Base-by-base conservation (phyloP, 106 monocot species). In the Iris macrosiphon region DNA sequence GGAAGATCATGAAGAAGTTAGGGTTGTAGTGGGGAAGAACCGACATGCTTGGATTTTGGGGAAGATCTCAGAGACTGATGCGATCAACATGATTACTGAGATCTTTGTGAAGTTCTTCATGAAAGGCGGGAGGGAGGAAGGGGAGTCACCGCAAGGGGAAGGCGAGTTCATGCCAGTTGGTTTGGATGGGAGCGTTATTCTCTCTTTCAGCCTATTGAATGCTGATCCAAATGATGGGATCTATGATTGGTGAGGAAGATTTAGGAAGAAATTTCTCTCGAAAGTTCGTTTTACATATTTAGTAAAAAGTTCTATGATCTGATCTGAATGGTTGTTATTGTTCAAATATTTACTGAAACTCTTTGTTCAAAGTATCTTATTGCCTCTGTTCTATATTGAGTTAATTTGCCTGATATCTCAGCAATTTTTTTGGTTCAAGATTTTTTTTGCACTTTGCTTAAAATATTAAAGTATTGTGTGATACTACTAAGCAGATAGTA, bases 161-260 rank as follows among this genome's bases (percentile, higher is more conserved):
- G 80, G 67, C 24, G 90, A 90, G 40, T 83, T 77, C 59, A 67
- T 98, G 75, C 96, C 96, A 0, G 96, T 98, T 35, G 96, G 96
- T 7, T 80, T 77, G 15, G 96, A 98, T 62, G 96, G 96, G 38
- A 80, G 74, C 27, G 18, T 81, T 10, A 72, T 87, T 28, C 80
- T 98, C 18, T 98, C 90, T 1, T 91, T 87, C 43, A 90, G 80
- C 54, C 50, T 98, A 50, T 57, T 98, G 67, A 90, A 96, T 90
- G 76, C 96, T 19, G 57, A 87, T 57, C 96, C 96, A 0, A 78
- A 44, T 40, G 90, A 90, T 55, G 85, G 86, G 86, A 66, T 90
- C 64, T 96, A 86, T 73, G 82, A 83, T 33, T 96, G 96, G 96
- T 90, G 52, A 69, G 72, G 1, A 58, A 28, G 15, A n/a, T 47